A percentile compares a stretch with the other conserved stretches of the same genome.
These are phyloP conservation scores for Suillus luteus DNA, from an alignment of 768 basidiomycete genomes.

Conservation along the genomic window DNA sequence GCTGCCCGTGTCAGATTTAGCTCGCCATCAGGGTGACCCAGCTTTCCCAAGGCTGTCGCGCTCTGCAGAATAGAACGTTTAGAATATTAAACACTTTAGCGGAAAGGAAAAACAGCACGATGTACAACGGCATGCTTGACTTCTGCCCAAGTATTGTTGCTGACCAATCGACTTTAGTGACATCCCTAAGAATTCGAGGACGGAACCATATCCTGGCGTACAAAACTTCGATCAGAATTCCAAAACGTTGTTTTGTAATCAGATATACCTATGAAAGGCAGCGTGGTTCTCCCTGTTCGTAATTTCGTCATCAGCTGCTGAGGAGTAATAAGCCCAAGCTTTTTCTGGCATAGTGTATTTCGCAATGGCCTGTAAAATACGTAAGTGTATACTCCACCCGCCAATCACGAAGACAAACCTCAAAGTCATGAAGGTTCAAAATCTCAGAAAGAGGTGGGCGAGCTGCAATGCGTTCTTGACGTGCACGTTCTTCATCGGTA, in stretches of 20 bases:
- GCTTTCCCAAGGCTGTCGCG: constrained; percentile 82
- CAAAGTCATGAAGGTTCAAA: constrained; percentile 89
- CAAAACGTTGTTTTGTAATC: too few relatives aligned
- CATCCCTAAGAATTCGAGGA: constrained; percentile 79
- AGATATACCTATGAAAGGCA: constrained; percentile 74
- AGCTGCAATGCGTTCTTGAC: constrained; percentile 56
- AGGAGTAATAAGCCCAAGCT: constrained; percentile 92
- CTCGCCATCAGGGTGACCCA: constrained; percentile 92
- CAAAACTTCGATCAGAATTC: neutral
- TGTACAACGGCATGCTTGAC: constrained; percentile 75
- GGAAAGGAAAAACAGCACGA: constrained; percentile 42
- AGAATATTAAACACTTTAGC: neutral
- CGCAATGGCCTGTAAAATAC: constrained; percentile 64
- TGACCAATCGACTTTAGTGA: constrained; percentile 77
- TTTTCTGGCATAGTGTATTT: constrained; percentile 75
- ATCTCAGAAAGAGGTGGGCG: constrained; percentile 76
- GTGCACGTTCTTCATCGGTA: constrained; percentile 68
- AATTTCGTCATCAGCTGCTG: constrained; percentile 90
- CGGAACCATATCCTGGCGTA: constrained; percentile 75
- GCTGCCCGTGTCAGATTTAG: constrained; percentile 84
- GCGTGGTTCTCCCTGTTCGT: constrained; percentile 83
- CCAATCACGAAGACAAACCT: constrained; percentile 44
- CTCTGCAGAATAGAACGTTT: constrained; percentile 37
- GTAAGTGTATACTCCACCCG: neutral
- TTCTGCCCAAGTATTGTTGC: constrained; percentile 74